Evolutionary conservation across 768 basidiomycete species (phyloP), one percentile per base, ranked within the genome.

Genomic region (Clitopilus passeckerianus): DNA sequence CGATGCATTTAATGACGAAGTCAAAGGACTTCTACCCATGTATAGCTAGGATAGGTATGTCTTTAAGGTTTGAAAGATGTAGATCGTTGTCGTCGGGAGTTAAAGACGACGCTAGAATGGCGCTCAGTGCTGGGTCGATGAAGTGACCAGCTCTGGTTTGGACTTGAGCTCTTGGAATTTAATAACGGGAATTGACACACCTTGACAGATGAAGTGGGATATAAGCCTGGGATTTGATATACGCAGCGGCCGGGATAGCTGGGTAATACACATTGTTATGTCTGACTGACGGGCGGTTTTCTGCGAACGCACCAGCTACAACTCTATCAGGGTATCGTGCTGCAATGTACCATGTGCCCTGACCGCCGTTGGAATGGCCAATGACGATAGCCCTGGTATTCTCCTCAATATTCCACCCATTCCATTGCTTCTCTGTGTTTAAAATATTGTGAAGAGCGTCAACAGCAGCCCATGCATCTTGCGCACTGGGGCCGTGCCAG

Each of bases 291-390:
- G 27, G 27, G 27, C 27, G 3, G 7, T 7, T 30, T 30, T 30
- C 7, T 7, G 27, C 4, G 59, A 59, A 23, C 73, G 54, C 61
- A 87, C 87, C 84, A 56, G 81, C 87, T 8, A 86, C 64, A 10
- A 90, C 83, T 57, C 81, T 78, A 68, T 95, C 93, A 0, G 95
- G 93, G 70, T 83, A 90, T 62, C 89, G 77, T 24, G 86, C 80
- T 14, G 89, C 85, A 16, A 90, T 67, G 69, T 93, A 87, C 90
- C 92, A 94, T 1, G 87, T 78, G 0, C 94, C 94, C 71, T 95
- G 95, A 12, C 93, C 94, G 27, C 94, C 94, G 69, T 97, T 97
- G 2, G 93, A 95, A 68, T 97, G 94, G 0, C 95, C 94, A 34
- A 94, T 75, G n/a, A 94, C 66, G n/a, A 89, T 73, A 7, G 85